A percentile compares a stretch with the other conserved stretches of the same genome.
Conservation (phyloP, 2,329 filamentous ascomycete species). For the Paracamarosporium sp. region DNA sequence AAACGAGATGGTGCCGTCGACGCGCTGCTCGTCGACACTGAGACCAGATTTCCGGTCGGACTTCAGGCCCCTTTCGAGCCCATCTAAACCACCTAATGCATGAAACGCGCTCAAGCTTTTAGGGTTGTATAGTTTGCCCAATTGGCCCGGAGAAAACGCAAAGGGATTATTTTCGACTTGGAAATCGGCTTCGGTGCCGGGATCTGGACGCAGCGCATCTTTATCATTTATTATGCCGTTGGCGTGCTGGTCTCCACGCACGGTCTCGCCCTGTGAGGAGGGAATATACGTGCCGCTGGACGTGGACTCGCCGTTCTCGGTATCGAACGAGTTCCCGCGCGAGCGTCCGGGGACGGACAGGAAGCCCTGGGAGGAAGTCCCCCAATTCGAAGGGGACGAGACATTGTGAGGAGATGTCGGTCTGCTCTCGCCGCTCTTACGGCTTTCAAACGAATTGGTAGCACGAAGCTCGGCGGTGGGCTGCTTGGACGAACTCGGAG, state of each 20-base stretch:
- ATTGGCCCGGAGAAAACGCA: constrained; percentile 80
- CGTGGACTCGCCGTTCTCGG: constrained; percentile 60
- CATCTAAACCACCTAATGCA: constrained; percentile 74
- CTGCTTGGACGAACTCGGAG: constrained; percentile 25
- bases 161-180: constrained; percentile 76
- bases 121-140: constrained; percentile 81
- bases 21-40: constrained; percentile 69
- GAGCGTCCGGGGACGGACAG: constrained; percentile 70
- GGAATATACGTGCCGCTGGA: constrained; percentile 66
- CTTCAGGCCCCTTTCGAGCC: constrained; percentile 75
- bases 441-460: constrained; percentile 69
- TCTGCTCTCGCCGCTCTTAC: constrained; percentile 68
- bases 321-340: constrained; percentile 70
- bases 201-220: constrained; percentile 77
- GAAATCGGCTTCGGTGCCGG: constrained; percentile 78
- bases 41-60: constrained; percentile 71
- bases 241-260: constrained; percentile 50
- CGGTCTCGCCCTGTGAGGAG: constrained; percentile 50
- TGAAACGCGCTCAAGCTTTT: constrained; percentile 79
- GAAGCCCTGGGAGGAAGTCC: constrained; percentile 61
- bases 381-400: constrained; percentile 65
- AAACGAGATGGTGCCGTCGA: constrained; percentile 73
- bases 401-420: constrained; percentile 73
- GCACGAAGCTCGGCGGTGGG: constrained; percentile 58
- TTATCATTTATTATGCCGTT: constrained; percentile 68